Base-by-base conservation (phyloP, 495 filamentous ascomycete genomes). In the Talaromyces thailandensis region DNA sequence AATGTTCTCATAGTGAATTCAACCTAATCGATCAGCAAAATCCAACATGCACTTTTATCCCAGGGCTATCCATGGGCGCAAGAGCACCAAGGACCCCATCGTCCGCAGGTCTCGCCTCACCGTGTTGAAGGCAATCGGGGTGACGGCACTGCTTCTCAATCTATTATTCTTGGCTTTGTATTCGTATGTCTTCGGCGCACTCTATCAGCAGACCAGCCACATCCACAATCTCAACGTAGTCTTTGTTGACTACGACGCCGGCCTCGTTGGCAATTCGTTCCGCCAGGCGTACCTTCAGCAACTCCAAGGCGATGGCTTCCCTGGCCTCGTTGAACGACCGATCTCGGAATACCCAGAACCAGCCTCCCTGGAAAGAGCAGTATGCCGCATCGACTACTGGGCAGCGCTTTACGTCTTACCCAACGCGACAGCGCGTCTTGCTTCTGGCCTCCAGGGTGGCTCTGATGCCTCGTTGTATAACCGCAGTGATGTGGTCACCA, bases 191-290 rank as follows among this genome's bases (percentile, higher is more conserved):
- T 82, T 77, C 52, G 81, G 79, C 14, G 68, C 76, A 6, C 57
- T 81, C 6, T 83, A 71, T 60, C 74, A 78, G 50, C 70, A 78
- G 56, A 65, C 6, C 2, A 51, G 55, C 0, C 76, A 75, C 43
- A 70, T 67, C 4, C 75, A 80, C 65, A 77, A 76, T 48, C 59
- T 82, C 8, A 72, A 73, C 14, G 65, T 84, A 14, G 64, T 78
- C 12, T 78, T 75, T 32, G 78, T 84, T 18, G 81, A 84, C 64
- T 83, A 82, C 60, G 56, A 58, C 43, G 75, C 72, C 16, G 76
- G 80, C 4, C 66, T 71, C 1, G 68, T 84, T 32, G 80, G 80
- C 1, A 26, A 67, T 4, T 69, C 81, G 0, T 65, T 82, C 8
- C 69, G 73, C 16, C 62, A 53, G 4, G 79, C 79, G 0, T 82